Percentiles rank a stretch among this genome's conserved stretches.
phyloP scores from a whole-genome alignment of 768 basidiomycete species.

The Chalciporus pseudorubinellus region DNA sequence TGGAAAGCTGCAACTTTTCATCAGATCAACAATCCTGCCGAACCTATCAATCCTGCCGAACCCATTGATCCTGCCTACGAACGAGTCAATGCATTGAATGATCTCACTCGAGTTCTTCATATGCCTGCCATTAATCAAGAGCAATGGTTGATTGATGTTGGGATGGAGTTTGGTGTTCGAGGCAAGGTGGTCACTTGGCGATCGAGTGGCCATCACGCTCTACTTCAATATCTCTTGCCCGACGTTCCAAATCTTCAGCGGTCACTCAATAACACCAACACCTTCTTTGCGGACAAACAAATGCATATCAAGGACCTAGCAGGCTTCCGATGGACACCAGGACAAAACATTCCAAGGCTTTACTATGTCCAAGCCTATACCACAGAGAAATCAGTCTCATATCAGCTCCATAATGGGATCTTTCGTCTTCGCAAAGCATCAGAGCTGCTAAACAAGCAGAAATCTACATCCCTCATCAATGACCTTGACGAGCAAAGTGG shows the following conservation, averaged over 20 bases:
- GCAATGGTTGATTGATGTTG: not conserved
- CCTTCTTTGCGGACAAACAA: not conserved
- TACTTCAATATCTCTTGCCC: not conserved
- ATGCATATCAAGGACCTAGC: conserved; percentile 10
- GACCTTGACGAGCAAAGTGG: not conserved
- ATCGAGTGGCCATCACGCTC: not conserved
- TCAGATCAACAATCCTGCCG: not conserved
- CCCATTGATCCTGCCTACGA: not conserved
- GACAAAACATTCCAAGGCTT: not conserved
- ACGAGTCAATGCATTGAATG: not conserved
- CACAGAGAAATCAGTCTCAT: conserved; percentile 2
- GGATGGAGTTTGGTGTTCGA: not conserved
- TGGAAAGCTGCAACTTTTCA: conserved; percentile 5
- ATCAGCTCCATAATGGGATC: conserved; percentile 9
- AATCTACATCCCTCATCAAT: not conserved
- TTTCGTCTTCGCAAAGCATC: not conserved
- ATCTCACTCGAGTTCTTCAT: not conserved
- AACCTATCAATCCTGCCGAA: no score
- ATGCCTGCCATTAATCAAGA: not conserved
- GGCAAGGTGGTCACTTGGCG: not conserved
- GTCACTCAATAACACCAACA: accelerated
- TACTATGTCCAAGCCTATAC: conserved; percentile 9
- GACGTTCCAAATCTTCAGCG: not conserved
- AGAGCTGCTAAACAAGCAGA: not conserved
- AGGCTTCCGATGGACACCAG: not conserved